Evolutionary conservation across 208 protist genomes (phyloP), one percentile per base, ranked within the genome.

Genomic region (Trichomonas gallinae): DNA sequence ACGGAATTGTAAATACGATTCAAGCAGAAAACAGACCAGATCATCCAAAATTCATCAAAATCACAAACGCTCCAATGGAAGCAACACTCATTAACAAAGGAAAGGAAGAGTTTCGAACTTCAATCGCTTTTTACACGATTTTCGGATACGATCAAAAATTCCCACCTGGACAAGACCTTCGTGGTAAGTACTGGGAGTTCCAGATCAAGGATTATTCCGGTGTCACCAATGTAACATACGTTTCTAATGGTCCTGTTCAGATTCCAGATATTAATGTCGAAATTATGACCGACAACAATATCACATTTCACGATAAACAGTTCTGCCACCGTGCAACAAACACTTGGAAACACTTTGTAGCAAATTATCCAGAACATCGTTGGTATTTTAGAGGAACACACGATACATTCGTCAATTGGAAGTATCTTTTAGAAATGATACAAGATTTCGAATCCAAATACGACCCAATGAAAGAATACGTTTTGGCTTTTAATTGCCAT

Each of bases 311-410:
- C n/a, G 87, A 93, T 93, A 48, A n/a, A 36, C 87, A 93, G 46
- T 93, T 93, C 38, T 93, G 87, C 44, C 42, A 48, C 0, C 40
- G 87, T 26, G 31, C 87, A 38, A 38, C 87, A 34, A 44, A 51
- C 15, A 93, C 87, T 23, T 93, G 87, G 87, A 48, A 15, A 0
- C 87, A 93, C n/a, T 93, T 93, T 93, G 17, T 44, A 17, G 38
- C 44, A 17, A 34, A 93, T 51, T n/a, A 93, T 38, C 17, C 26
- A 51, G 44, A 93, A 13, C 8, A 58, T n/a, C 42, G 44, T 2
- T 93, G 87, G 87, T 93, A 93, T 93, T 93, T 51, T 44, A 0
- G 87, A 34, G 87, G 87, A 40, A 93, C 44, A 51, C 87, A 93
- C 51, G 87, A 93, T 51, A 58, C 87, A 51, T 93, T 51, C 46